These are phyloP conservation scores for Leccinum broughii DNA, from an alignment of 768 basidiomycete genomes.

Conservation along the genomic window DNA sequence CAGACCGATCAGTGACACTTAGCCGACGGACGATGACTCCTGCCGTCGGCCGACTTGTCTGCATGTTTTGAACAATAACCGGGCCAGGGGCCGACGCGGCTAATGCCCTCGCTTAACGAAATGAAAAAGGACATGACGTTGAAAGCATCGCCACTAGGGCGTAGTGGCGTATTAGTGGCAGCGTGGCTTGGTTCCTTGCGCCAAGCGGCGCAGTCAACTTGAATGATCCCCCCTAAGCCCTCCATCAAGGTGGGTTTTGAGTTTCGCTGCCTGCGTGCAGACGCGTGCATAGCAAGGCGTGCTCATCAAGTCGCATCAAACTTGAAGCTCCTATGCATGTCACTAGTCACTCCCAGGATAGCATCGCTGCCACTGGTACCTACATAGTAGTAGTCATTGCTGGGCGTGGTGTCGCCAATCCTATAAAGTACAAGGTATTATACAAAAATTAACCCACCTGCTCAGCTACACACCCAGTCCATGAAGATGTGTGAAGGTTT, in stretches of 20 bases:
- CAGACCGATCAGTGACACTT: background rate
- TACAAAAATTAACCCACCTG: slow-evolving; percentile 5
- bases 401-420: background rate
- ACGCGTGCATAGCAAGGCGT: background rate
- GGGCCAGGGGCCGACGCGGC: background rate
- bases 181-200: background rate
- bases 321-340: background rate
- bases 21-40: too few species aligned
- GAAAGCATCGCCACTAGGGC: background rate
- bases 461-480: background rate
- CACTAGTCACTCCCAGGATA: background rate
- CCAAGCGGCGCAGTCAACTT: too few species aligned
- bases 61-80: too few species aligned
- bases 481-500: background rate
- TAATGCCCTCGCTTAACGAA: background rate
- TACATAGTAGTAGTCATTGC: too few species aligned
- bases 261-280: background rate
- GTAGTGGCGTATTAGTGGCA: background rate
- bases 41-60: too few species aligned
- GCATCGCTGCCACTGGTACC: too few species aligned
- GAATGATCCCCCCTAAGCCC: too few species aligned
- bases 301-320: background rate
- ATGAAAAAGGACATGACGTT: background rate
- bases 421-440: slow-evolving; percentile 19
- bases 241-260: background rate